Base-by-base conservation (phyloP, 2,329 filamentous ascomycete species). In the Lizonia empirigonia region DNA sequence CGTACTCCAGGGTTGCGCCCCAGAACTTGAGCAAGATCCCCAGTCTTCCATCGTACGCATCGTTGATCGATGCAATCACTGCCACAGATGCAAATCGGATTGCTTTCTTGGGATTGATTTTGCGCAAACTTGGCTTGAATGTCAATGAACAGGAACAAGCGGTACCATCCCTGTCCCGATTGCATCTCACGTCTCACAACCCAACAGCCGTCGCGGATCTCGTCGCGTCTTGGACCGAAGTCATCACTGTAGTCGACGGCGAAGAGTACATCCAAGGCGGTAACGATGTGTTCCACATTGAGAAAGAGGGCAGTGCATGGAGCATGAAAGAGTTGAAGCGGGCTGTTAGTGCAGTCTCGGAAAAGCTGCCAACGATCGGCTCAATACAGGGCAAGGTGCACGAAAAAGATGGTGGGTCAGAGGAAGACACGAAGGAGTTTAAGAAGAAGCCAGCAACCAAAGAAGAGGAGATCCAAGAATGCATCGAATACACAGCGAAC, bases 101-200 rank as follows among this genome's bases (percentile, higher is more conserved):
- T 5, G 78, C 80, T 34, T 97, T 99, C 63, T 74, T 97, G 56
- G 91, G 87, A 61, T 87, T 88, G 10, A 90, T 90, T 59, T 77
- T 99, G 19, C 73, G 76, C 13, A 96, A 94, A 67, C 80, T 99
- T 9, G 91, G 90, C 1, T 80, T 99, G n/a, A 83, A 87, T 50
- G 85, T 93, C 44, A 90, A 84, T 69, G 79, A 86, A 58, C 85
- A 90, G 39, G 81, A 83, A 62, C 80, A 85, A 62, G 80, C 83
- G 61, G 82, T 91, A 71, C 91, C 91, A 10, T 88, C 88, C 51
- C 84, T 96, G 29, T 96, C 93, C 56, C 84, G 81, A 60, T 78
- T 97, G 39, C 90, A 97, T 75, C 79, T 97, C 44, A 93, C 91
- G 33, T 87, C 89, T 52, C 72, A 85, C 40, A 77, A 85, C 58